Conservation (phyloP, 345 rosid genomes). For the Barbarea vulgaris region DNA sequence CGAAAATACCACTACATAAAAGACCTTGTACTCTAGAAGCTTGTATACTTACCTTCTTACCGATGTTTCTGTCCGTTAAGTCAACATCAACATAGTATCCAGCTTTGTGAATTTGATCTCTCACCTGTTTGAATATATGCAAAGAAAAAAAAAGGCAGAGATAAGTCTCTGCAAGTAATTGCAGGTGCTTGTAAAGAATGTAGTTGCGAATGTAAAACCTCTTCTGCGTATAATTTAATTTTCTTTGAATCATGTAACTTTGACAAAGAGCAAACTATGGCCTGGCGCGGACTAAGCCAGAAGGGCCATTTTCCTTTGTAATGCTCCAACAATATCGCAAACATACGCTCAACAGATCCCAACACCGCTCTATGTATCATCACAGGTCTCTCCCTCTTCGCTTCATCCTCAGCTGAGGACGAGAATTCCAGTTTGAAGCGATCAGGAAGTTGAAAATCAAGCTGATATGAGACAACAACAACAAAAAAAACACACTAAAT, state of each 20-base stretch:
- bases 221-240: too few relatives aligned
- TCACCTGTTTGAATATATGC: conserved; percentile 48
- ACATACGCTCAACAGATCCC: conserved; percentile 89
- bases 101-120: conserved; percentile 57
- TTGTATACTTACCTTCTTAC: conserved; percentile 65
- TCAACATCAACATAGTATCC: conserved; percentile 76
- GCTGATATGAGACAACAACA: not conserved
- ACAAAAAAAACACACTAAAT: not conserved
- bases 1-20: not conserved
- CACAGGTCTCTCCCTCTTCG: conserved; percentile 71
- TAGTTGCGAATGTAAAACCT: not conserved
- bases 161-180: not conserved
- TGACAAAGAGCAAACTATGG: not conserved
- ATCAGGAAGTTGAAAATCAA: conserved; percentile 53
- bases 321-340: conserved; percentile 58
- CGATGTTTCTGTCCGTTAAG: conserved; percentile 59
- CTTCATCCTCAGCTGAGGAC: conserved; percentile 72
- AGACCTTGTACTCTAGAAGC: not conserved
- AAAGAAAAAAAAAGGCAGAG: not conserved
- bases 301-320: not conserved
- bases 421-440: conserved; percentile 61
- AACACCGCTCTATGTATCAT: conserved; percentile 84
- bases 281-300: not conserved
- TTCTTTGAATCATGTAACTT: not conserved
- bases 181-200: not conserved